Conservation (phyloP, 1,284 basidiomycete genomes). For the Termitomyces sp. region DNA sequence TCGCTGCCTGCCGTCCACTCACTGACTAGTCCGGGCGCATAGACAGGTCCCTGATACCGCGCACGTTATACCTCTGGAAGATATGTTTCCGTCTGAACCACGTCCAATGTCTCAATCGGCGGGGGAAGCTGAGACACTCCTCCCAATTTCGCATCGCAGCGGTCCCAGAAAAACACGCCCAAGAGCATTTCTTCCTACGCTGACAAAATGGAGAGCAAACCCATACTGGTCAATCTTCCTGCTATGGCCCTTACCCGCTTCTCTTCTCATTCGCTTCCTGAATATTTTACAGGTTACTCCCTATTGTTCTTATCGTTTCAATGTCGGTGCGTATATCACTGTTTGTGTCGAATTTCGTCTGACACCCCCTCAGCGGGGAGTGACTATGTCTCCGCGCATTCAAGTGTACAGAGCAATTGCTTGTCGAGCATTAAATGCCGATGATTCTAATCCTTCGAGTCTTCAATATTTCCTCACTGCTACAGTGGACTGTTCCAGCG, state of each 20-base stretch:
- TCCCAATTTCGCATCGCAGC: slow-evolving; percentile 11
- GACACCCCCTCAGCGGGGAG: slow-evolving; percentile 31
- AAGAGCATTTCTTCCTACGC: slow-evolving; percentile 12
- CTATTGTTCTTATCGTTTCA: slow-evolving; percentile 37
- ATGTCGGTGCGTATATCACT: slow-evolving; percentile 34
- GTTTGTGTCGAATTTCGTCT: neutral
- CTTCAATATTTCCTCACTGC: slow-evolving; percentile 13
- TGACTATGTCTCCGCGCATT: slow-evolving; percentile 41
- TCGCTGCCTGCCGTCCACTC: neutral
- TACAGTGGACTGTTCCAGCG: slow-evolving; percentile 26
- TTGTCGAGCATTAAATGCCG: slow-evolving; percentile 27
- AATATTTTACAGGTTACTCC: slow-evolving; percentile 32
- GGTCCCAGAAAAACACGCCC: slow-evolving; percentile 7
- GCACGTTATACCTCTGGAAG: slow-evolving; percentile 9
- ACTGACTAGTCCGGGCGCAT: neutral
- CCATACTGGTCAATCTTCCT: slow-evolving; percentile 30
- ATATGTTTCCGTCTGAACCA: slow-evolving; percentile 10
- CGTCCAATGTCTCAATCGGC: neutral
- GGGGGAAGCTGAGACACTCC: slow-evolving; percentile 17
- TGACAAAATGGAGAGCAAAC: slow-evolving; percentile 23
- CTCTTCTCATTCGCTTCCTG: neutral
- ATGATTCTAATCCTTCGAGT: slow-evolving; percentile 19
- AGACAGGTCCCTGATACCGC: slow-evolving; percentile 5
- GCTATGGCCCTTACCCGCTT: neutral
- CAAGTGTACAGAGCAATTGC: slow-evolving; percentile 43